Base-by-base conservation (phyloP, 108 stramenopile species). In the Craspedostauros australis region DNA sequence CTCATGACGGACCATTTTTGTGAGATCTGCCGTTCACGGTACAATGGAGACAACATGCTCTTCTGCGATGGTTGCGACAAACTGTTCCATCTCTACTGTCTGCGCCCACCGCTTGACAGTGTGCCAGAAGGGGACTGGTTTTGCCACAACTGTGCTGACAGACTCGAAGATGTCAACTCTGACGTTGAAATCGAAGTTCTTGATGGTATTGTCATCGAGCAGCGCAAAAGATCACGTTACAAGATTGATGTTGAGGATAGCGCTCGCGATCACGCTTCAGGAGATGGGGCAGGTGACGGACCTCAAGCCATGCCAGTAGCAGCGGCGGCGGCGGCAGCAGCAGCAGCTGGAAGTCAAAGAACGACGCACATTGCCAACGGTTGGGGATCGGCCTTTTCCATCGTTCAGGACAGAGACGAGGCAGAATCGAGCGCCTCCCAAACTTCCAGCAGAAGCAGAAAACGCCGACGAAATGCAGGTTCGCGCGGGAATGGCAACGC, bases 21-120 rank as follows among this genome's bases (percentile, higher is more conserved):
- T 57, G 65, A 70, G n/a, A 29, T 72, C 15, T 79, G 77, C 27
- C 29, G 33, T 0, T 50, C 49, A 39, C 57, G 57, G 19, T 25
- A 47, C 3, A 31, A 39, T 9, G 46, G 46, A 33, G 31, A 67
- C 33, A 46, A 39, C 39, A 50, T 79, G 56, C 66, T 86, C 3
- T 32, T 82, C 16, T 86, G 84, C 48, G 80, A 85, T 61, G 77
- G 80, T 21, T 85, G 84, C 55, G 78, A 82, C 49, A 72, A 40
- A 33, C 62, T 76, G 24, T 82, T 53, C 37, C 84, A 85, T 51
- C 44, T 55, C 30, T 38, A 70, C 33, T 84, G 83, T 52, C 42
- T 84, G 29, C 59, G 55, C 11, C 81, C 81, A 26, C 69, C 77
- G 20, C 23, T 84, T 54, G 31, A 50, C 29, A 51, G 46, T 36